Evolutionary conservation across 192 early-diverging fungal genomes (phyloP), one percentile per base, ranked within the genome.

Genomic region (Rhizophagus clarus): DNA sequence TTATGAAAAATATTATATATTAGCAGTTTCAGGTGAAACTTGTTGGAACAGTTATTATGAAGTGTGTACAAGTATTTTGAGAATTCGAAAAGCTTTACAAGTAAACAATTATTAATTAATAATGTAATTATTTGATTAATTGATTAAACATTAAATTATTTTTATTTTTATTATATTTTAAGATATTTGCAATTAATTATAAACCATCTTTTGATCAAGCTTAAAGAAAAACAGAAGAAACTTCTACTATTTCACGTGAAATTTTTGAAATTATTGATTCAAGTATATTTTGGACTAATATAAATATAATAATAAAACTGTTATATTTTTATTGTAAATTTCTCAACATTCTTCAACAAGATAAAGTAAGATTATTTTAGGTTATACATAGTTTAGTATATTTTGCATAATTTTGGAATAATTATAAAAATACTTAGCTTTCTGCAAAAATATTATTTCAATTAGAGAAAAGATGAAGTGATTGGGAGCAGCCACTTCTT

Each of bases 251-350:
- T 42, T 40, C 1, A 24, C 1, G 0, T n/a, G 42, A 34, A 71
- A 71, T 71, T 40, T 71, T 71, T 71, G 37, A 45, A 42, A 71
- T 71, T 1, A 71, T 71, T 47, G 17, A 71, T 42, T 71, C 34
- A 10, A 24, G 9, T 14, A 0, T 9, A 14, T 66, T 66, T 66
- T 66, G 63, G 26, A 9, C 2, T 28, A 29, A 66, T 32, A 10
- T 66, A 28, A 1, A 28, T 11, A 14, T 11, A 31, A 66, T 66
- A 12, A 2, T 9, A 31, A 11, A 66, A 31, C 32, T 66, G 4
- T 29, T 66, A 66, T 24, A 66, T 29, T 29, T 12, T 8, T 66
- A 66, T 29, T 28, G 28, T 14, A 66, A 66, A 31, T 28, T 66
- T 11, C 28, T 66, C 0, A 66, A 66, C 14, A 9, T 66, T 29